A percentile compares a stretch with the other conserved stretches of the same genome.
Conservation (phyloP, 2,329 filamentous ascomycete genomes). For the Fusarium hainanense region DNA sequence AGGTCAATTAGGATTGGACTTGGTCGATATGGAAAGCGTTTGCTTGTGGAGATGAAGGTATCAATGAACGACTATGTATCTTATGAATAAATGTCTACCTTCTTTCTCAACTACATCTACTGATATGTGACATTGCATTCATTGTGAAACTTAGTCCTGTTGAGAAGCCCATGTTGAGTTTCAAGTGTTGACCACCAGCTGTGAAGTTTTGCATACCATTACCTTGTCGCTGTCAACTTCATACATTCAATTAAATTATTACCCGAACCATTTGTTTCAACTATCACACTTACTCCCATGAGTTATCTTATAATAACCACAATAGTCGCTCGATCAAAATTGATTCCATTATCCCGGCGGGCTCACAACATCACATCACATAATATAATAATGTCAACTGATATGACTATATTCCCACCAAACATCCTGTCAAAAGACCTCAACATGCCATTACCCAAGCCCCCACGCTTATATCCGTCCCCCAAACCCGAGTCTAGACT, state of each 20-base stretch:
- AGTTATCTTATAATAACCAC: no score
- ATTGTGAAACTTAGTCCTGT: rapidly evolving
- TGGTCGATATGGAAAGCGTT: background rate
- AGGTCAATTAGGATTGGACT: background rate
- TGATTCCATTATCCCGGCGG: no score
- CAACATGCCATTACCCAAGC: background rate
- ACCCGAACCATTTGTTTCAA: background rate
- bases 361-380: no score
- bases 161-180: background rate
- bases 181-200: background rate
- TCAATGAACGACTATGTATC: background rate
- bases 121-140: background rate
- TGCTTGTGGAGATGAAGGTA: background rate
- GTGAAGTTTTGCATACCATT: background rate
- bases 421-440: background rate
- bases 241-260: background rate
- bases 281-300: rapidly evolving
- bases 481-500: background rate
- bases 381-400: background rate
- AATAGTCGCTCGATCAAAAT: no score
- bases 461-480: background rate
- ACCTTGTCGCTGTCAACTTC: background rate
- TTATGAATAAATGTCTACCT: background rate
- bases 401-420: background rate
- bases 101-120: background rate